These are phyloP conservation scores for Amanita brunnescens DNA, from an alignment of 768 basidiomycete genomes.

Conservation along the genomic window DNA sequence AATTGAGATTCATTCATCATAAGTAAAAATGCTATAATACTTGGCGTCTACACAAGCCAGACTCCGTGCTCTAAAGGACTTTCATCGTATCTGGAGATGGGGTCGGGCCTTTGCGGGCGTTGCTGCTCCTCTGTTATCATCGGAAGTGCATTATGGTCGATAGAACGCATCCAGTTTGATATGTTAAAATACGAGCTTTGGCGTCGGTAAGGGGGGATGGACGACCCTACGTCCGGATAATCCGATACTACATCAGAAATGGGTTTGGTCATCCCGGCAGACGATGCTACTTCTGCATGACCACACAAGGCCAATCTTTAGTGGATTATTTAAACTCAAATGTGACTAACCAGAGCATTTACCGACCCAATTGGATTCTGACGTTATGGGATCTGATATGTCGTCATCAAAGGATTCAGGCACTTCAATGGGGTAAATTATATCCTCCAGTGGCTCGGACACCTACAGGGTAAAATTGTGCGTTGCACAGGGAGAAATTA, in stretches of 20 bases:
- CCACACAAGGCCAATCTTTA: not conserved
- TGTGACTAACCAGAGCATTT: slow-evolving; percentile 27
- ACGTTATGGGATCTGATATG: slow-evolving; percentile 20
- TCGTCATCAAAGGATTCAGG: not conserved
- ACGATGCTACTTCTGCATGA: slow-evolving; percentile 25
- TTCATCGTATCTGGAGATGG: slow-evolving; percentile 2
- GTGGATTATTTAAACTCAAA: slow-evolving; percentile 3
- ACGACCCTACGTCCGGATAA: not conserved
- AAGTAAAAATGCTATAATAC: not conserved
- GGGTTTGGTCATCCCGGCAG: slow-evolving; percentile 21
- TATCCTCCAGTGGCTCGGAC: slow-evolving; percentile 3
- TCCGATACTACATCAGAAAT: slow-evolving; percentile 8
- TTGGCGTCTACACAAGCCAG: slow-evolving; percentile 4
- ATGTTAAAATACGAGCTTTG: not conserved
- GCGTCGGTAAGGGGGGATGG: slow-evolving; percentile 4
- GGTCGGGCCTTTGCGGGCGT: slow-evolving; percentile 1
- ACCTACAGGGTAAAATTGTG: slow-evolving; percentile 6
- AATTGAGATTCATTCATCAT: no score
- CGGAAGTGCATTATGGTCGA: not conserved
- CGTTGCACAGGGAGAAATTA: slow-evolving; percentile 13
- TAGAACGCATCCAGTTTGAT: slow-evolving; percentile 4
- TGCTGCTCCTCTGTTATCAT: not conserved
- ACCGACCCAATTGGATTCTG: slow-evolving; percentile 37
- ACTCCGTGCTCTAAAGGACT: not conserved
- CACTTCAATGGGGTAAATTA: slow-evolving; percentile 3